Base-by-base conservation (phyloP, 306 rosid species). In the Boehmeria nivea region DNA sequence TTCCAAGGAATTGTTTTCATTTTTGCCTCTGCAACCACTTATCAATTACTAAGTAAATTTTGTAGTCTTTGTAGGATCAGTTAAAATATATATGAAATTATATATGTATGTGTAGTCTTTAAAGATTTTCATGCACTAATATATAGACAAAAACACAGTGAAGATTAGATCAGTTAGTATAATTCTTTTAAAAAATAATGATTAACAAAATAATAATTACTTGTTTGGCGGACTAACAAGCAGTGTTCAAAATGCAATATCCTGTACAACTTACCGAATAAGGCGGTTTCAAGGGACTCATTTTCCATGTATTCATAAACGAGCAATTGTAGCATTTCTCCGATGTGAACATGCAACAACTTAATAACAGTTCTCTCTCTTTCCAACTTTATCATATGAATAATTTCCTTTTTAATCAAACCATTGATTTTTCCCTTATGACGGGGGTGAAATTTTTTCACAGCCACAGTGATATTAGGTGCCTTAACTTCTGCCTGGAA, bases 221-320 rank as follows among this genome's bases (percentile, higher is more conserved):
- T n/a, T n/a, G n/a, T n/a, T n/a, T n/a, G n/a, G n/a, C n/a, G n/a
- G n/a, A n/a, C n/a, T n/a, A n/a, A n/a, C n/a, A n/a, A n/a, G n/a
- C n/a, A n/a, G 5, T 31, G 36, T 4, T 4, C 9, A 31, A 31
- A 31, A 31, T 2, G 36, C 8, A 31, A 31, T 10, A 31, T n/a
- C n/a, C n/a, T 31, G 36, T 6, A 31, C 5, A 4, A 13, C 9
- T 22, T 54, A 64, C 61, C 44, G 10, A 33, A 43, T 20, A 64
- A 64, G 61, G 37, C 69, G 2, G 15, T 4, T 13, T 11, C 61
- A 17, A 64, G 69, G 54, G 61, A 53, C 33, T n/a, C 17, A 8
- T 54, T 27, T 54, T 54, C 54, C 69, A 64, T 43, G 7, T 43
- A 64, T 28, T 54, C 61, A 11, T 64, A 64, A 3, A 64, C 18